Evolutionary conservation across 1,284 basidiomycete genomes (phyloP).

Genomic region (Blastosporella zonata): DNA sequence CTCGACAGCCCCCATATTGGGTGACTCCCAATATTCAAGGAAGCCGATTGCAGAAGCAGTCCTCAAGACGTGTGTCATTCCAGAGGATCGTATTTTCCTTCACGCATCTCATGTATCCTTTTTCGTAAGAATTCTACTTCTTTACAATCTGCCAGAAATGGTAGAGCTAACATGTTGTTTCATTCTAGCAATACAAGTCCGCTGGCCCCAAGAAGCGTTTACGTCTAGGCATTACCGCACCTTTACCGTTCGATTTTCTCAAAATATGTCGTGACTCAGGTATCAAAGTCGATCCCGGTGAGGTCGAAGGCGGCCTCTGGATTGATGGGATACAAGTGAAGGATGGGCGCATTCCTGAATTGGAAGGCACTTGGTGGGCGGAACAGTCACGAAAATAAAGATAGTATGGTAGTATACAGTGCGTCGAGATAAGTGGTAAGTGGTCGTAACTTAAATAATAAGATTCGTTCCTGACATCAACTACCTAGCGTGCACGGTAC

Average conservation of each 20-base stretch:
- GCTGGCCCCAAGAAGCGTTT: conserved; percentile 43
- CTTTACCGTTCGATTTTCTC: conserved; percentile 50
- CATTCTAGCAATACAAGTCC: conserved; percentile 45
- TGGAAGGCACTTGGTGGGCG: conserved; percentile 39
- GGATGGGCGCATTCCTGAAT: conserved; percentile 34
- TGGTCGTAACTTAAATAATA: conserved; percentile 5
- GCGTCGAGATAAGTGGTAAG: conserved; percentile 11
- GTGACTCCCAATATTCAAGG: conserved; percentile 50
- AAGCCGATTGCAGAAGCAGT: conserved; percentile 30
- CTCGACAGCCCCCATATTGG: conserved; percentile 54
- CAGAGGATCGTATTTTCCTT: conserved; percentile 50
- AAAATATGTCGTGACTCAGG: conserved; percentile 41
- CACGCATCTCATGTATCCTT: conserved; percentile 58
- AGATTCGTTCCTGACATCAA: neutral
- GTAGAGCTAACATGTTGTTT: neutral
- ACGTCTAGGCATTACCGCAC: conserved; percentile 48
- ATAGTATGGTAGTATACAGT: conserved; percentile 12
- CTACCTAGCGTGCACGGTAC: neutral
- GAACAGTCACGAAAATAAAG: neutral
- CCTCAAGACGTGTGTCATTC: conserved; percentile 32
- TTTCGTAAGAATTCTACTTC: conserved; percentile 42
- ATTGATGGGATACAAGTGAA: conserved; percentile 37
- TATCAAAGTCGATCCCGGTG: conserved; percentile 36
- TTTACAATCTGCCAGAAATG: neutral
- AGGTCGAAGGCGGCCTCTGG: conserved; percentile 43